Evolutionary conservation across 164 flowering plant genomes (phyloP).

Genomic region (Kingdonia uniflora): DNA sequence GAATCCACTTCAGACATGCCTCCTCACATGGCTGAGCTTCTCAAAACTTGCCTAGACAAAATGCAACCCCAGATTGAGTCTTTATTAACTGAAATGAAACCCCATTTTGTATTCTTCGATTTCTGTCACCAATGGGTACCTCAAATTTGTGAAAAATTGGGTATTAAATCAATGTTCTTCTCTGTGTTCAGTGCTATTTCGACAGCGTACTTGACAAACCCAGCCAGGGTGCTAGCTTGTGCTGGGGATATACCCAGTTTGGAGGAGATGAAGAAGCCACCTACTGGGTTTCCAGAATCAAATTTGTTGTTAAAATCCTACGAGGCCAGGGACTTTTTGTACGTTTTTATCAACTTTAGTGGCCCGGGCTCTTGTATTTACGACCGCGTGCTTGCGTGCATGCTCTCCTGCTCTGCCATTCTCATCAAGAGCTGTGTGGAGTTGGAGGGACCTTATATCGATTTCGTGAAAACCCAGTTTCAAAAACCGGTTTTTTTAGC

Average conservation of each 20-base stretch:
- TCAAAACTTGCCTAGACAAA: constrained; percentile 17
- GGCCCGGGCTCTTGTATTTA: constrained; percentile 2
- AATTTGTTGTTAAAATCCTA: constrained; percentile 5
- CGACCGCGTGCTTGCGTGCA: not conserved
- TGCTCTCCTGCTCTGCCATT: constrained; percentile 1
- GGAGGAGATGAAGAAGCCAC: constrained; percentile 20
- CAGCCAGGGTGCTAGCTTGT: constrained; percentile 2
- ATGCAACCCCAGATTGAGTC: constrained; percentile 20
- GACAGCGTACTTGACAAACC: constrained; percentile 6
- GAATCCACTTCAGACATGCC: constrained; percentile 12
- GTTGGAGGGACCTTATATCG: constrained; percentile 9
- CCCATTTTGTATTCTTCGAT: constrained; percentile 22
- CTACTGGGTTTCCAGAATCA: constrained; percentile 14
- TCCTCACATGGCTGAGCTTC: constrained; percentile 18
- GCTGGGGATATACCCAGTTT: constrained; percentile 4
- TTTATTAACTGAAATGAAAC: constrained; percentile 18
- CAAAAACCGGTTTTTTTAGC: constrained; percentile 9
- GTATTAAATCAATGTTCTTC: constrained; percentile 19
- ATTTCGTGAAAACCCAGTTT: constrained; percentile 8
- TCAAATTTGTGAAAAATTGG: constrained; percentile 11
- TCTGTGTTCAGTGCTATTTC: constrained; percentile 15
- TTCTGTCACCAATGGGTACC: constrained; percentile 26
- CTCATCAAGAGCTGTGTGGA: constrained; percentile 9
- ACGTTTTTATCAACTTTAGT: constrained; percentile 13
- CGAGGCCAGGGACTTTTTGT: constrained; percentile 12